Evolutionary conservation across 345 rosid species (phyloP), one percentile per base, ranked within the genome.

Genomic region (Nephelium lappaceum): DNA sequence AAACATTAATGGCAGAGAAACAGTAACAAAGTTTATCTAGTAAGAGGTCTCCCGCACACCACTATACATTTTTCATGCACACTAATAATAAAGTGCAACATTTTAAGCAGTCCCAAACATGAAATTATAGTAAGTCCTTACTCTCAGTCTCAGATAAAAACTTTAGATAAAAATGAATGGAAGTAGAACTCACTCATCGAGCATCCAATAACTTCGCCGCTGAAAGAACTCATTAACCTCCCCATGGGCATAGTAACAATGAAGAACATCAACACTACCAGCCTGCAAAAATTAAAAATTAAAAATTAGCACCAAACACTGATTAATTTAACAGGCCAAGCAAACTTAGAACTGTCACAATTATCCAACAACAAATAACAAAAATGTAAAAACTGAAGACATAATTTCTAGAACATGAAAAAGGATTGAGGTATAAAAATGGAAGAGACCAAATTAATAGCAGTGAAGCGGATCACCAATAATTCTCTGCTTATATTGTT

Each of bases 191-290:
- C 82, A 95, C 98, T 72, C 88, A 75, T 93, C 95, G 78, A 95
- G 98, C 98, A 93, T 89, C 98, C 98, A 95, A 83, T 95, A 95
- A 77, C 91, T 86, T 78, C 98, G 91, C 36, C 98, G 85, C 81
- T 95, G 98, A 78, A 93, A 95, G 81, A 79, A 85, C 78, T 92
- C 95, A 75, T 92, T 88, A 8, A 87, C 93, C 89, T 92, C 95
- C 49, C 98, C 98, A 75, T 95, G 98, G 77, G 98, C 98, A 76
- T 95, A 95, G 84, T 95, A 95, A 87, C 98, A 95, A 69, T 95
- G 98, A 66, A 95, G 87, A 73, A 86, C 97, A 81, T 95, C 94
- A 81, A 93, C 89, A 84, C 98, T 92, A 65, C 94, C 98, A 67
- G 89, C 88, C 98, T 95, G 79, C 36, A 80, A 60, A 78, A 64